Conservation (phyloP, 2,329 filamentous ascomycete species). For the Apiospora kogelbergensis region DNA sequence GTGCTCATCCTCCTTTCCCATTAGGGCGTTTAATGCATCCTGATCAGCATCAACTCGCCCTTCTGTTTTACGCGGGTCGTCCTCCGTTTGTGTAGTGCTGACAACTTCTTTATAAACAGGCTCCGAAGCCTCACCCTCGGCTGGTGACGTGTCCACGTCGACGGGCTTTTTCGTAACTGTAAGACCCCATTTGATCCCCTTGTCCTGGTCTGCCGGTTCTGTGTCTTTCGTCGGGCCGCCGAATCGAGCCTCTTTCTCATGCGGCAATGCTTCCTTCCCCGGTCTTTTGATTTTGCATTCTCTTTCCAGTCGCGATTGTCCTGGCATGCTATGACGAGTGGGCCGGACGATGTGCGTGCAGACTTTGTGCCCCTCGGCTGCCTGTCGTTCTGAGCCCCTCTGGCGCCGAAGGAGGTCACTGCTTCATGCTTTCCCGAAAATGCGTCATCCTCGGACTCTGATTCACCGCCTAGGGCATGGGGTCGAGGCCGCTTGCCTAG, state of each 20-base stretch:
- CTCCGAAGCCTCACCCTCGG: conserved; percentile 17
- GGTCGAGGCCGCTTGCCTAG: conserved; percentile 50
- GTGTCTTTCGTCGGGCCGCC: conserved; percentile 19
- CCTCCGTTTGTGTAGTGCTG: conserved; percentile 15
- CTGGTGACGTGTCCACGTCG: conserved; percentile 12
- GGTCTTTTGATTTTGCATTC: conserved; percentile 25
- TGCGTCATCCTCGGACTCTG: conserved; percentile 40
- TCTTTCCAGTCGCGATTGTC: conserved; percentile 35
- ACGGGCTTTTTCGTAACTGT: conserved; percentile 30
- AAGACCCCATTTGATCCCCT: conserved; percentile 38
- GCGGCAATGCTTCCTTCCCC: conserved; percentile 9
- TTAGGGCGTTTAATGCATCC: conserved; percentile 65
- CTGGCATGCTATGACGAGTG: conserved; percentile 30
- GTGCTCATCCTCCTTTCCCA: conserved; percentile 51
- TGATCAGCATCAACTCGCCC: conserved; percentile 38
- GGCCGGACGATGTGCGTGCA: conserved; percentile 16
- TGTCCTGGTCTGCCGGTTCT: conserved; percentile 32
- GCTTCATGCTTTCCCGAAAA: conserved; percentile 25
- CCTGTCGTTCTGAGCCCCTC: conserved; percentile 24
- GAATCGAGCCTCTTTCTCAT: conserved; percentile 5
- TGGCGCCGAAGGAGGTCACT: conserved; percentile 32
- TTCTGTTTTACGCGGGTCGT: conserved; percentile 10
- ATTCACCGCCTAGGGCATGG: conserved; percentile 41
- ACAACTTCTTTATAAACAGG: conserved; percentile 8
- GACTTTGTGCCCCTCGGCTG: conserved; percentile 16